Evolutionary conservation across 495 filamentous ascomycete species (phyloP), one percentile per base, ranked within the genome.

Genomic region (Xylaria nigripes): DNA sequence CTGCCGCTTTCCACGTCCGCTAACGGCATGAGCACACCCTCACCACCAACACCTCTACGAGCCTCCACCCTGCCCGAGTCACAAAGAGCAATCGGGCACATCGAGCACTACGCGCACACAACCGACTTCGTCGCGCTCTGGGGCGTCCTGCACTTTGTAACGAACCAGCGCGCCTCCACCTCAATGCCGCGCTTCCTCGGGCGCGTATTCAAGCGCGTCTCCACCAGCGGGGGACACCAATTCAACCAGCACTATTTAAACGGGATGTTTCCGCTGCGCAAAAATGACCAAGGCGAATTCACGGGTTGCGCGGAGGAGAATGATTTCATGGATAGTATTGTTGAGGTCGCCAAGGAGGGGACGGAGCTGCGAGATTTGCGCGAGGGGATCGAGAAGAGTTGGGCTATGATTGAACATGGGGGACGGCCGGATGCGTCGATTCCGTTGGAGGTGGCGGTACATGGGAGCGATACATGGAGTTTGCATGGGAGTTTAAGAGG

Each of bases 41-140:
- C 43, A 41, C 51, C 34, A 23, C 34, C 46, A 50, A 55, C 55
- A 10, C 36, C 25, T 58, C 60, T 29, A 53, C 56, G 0, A 50
- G n/a, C 60, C 5, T 51, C 56, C 0, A 48, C 56, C 10, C n/a
- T n/a, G n/a, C n/a, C n/a, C n/a, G n/a, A n/a, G n/a, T n/a, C 50
- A 56, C 6, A 71, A 65, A 71, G 79, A 55, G 72, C 79, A 36
- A 82, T 93, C 46, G 70, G 78, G 1, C 76, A 92, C 51, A 87
- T 95, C 32, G 90, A 95, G 65, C 90, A 95, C 66, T 95, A 94
- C 66, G 85, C 82, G 15, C 89, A 92, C 63, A 76, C 78, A 10
- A 73, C 72, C 15, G 90, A 95, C 60, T 85, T 89, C 56, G 88
- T 95, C 0, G 78, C 86, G 0, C 65, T 81, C 2, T 87, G 85